Evolutionary conservation across 2,329 filamentous ascomycete genomes (phyloP), one percentile per base, ranked within the genome.

Genomic region (Exophiala calicioides): DNA sequence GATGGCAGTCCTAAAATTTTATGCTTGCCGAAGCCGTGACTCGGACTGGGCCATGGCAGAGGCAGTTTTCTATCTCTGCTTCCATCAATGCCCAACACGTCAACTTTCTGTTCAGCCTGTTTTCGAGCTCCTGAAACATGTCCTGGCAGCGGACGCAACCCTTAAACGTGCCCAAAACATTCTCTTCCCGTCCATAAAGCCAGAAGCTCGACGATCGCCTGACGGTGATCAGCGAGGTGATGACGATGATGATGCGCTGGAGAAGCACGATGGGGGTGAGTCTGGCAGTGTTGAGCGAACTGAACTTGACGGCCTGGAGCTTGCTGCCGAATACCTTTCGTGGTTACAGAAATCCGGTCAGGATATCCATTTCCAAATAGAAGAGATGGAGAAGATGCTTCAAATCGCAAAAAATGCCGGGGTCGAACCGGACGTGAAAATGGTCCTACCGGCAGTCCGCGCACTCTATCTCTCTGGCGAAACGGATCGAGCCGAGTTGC

Each of bases 101-200:
- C 10, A 26, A 24, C n/a, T 20, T 24, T 21, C 34, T 44, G 16
- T 13, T 34, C 21, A 30, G 35, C 52, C 52, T 5, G 48, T 52
- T n/a, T 41, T 47, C 21, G 31, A 44, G 20, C 44, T 55, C n/a
- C 20, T 52, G 16, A 29, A 40, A 27, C 41, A 52, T 47, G 37
- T 48, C 3, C 41, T 55, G 5, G 26, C 27, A 7, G 44, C 30
- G 4, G 52, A 45, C 9, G 15, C 41, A 12, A 34, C 29, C 21
- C 43, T 32, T 15, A 29, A 41, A n/a, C 18, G 43, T 20, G 34
- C 42, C 23, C 33, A 40, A 21, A 21, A 43, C 27, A 27, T 55
- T 10, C 50, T 55, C 20, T 55, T 53, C 36, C 44, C 52, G 9
- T 4, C 12, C 21, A 18, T 26, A 1, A 4, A n/a, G 27, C 18